Evolutionary conservation across 2,329 filamentous ascomycete species (phyloP).

Genomic region (Fusarium marasasianum): DNA sequence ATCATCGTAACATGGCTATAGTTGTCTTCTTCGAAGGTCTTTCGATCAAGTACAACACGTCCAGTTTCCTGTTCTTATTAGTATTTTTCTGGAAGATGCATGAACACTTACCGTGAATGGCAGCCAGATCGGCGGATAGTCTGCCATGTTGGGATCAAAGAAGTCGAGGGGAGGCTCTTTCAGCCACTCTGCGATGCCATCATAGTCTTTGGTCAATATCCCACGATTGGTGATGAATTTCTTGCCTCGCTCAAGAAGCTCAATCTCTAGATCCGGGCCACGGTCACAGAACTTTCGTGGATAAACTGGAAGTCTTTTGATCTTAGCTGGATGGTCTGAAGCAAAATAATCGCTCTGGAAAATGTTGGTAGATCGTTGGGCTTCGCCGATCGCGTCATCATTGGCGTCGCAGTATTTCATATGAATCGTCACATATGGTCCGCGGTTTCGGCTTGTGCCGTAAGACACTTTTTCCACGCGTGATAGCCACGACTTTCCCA

Average conservation of each 20-base stretch:
- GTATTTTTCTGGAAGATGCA: rapidly evolving
- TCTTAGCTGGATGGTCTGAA: background rate
- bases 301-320: background rate
- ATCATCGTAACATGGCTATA: background rate
- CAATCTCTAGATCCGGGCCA: background rate
- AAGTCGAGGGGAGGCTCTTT: background rate
- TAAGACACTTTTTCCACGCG: background rate
- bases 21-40: background rate
- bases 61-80: rapidly evolving
- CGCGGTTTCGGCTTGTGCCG: background rate
- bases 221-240: background rate
- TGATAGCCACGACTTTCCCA: background rate
- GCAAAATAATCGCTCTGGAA: background rate
- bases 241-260: background rate
- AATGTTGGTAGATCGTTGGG: background rate
- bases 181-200: background rate
- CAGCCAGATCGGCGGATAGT: background rate
- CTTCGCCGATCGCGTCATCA: background rate
- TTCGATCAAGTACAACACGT: background rate
- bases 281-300: background rate
- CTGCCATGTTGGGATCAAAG: background rate
- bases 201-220: background rate
- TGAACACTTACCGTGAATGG: background rate
- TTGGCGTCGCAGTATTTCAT: background rate
- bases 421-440: background rate